Percentiles rank a stretch among this genome's conserved stretches.
Conservation (phyloP, 441 rosid genomes). For the Jatropha podagrica region DNA sequence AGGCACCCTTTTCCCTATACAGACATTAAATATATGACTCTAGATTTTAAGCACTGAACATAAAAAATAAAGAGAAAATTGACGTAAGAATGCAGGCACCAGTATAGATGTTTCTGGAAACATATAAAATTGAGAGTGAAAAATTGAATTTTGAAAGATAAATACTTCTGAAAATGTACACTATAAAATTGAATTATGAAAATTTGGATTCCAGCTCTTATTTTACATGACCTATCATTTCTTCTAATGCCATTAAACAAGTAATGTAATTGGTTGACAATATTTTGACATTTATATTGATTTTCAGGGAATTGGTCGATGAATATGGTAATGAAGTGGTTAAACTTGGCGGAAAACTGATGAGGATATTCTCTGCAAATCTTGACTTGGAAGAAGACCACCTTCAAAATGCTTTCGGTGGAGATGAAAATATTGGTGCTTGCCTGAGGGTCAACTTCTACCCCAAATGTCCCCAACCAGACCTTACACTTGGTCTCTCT, state of each 20-base stretch:
- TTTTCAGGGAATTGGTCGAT: constrained; percentile 57
- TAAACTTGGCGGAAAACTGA: constrained; percentile 49
- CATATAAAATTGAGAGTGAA: too few species aligned
- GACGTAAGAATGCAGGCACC: too few species aligned
- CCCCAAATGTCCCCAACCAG: constrained; percentile 91
- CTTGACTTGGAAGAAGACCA: constrained; percentile 57
- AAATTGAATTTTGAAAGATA: too few species aligned
- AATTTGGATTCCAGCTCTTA: too few species aligned
- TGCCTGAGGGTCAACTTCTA: constrained; percentile 77
- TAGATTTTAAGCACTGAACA: too few species aligned
- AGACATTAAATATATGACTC: too few species aligned
- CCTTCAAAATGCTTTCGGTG: constrained; percentile 70
- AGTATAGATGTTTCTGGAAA: too few species aligned
- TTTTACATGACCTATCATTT: too few species aligned
- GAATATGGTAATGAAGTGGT: constrained; percentile 66
- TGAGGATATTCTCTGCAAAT: constrained; percentile 63
- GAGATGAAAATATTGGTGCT: constrained; percentile 56
- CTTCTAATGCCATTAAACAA: too few species aligned
- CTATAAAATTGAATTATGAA: too few species aligned
- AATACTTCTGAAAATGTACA: too few species aligned
- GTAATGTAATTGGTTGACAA: background rate
- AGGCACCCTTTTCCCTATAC: background rate
- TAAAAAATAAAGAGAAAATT: too few species aligned
- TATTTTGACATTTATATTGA: background rate
- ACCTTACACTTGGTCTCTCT: constrained; percentile 79